Base-by-base conservation (phyloP, 2,329 filamentous ascomycete genomes). In the Claviceps purpurea region DNA sequence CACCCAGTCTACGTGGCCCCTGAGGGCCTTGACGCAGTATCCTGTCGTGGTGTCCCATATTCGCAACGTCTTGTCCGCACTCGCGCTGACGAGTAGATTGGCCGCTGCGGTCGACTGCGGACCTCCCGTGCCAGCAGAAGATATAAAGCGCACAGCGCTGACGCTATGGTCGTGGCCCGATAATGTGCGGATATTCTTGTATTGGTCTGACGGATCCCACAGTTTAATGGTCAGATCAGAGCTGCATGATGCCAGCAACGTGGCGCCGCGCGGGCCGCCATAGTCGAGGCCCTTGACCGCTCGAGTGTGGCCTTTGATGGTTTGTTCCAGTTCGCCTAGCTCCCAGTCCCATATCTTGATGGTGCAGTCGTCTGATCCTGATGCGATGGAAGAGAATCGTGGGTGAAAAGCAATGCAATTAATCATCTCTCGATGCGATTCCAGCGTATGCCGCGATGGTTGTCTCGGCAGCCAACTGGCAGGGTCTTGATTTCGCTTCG, bases 311-410 rank as follows among this genome's bases (percentile, higher is more conserved):
- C 89, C 89, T 65, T 96, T 96, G 53, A 96, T 78, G 0, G 90
- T 96, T 56, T 85, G 75, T 66, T 96, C 90, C 4, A 95, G 74
- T 68, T 96, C 90, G 47, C 91, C 91, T 24, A 94, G 71, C 62
- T 96, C 90, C 86, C 89, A 96, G 63, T 96, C 90, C 90, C 90
- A 96, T 52, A 96, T 90, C 63, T 96, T 96, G 66, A 97, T 95
- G 7, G 87, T 95, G 51, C 81, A 87, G 67, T 96, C 91, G 65
- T 95, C 90, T 8, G 89, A 94, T 16, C 87, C 90, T 0, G 89
- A 93, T 10, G 90, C 91, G 22, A 96, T 74, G 5, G 87, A 91
- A 10, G 89, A 91, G 68, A 95, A 96, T 37, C 93, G 77, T 0
- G 90, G 90, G 65, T 96, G 90, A 64, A 96, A 96, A 16, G 90